A percentile compares a stretch with the other conserved stretches of the same genome.
phyloP scores from a whole-genome alignment of 2,329 filamentous ascomycete species.

The Aspergillus flavus region DNA sequence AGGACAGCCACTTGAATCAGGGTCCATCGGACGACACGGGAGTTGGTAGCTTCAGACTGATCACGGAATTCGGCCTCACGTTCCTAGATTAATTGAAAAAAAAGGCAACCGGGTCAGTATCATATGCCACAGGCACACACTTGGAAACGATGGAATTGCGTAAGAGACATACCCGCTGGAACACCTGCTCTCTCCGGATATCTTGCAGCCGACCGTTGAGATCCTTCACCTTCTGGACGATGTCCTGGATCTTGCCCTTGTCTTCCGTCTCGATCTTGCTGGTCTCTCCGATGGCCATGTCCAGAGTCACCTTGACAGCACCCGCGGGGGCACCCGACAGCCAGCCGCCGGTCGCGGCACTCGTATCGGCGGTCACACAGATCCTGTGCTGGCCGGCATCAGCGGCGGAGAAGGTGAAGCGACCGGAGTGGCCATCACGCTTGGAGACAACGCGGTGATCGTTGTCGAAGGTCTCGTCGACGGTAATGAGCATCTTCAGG shows the following conservation, averaged over 20 bases:
- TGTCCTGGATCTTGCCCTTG: conserved; percentile 88
- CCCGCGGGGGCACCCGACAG: conserved; percentile 69
- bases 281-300: conserved; percentile 92
- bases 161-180: conserved; percentile 72
- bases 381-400: conserved; percentile 95
- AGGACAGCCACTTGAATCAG: conserved; percentile 85
- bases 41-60: conserved; percentile 91
- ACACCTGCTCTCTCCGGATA: conserved; percentile 91
- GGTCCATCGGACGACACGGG: conserved; percentile 90
- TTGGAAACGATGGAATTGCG: not conserved
- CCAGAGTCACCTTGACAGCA: conserved; percentile 80
- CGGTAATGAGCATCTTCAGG: conserved; percentile 84
- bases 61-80: conserved; percentile 97
- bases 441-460: conserved; percentile 95
- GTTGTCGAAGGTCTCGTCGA: conserved; percentile 96
- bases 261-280: conserved; percentile 91
- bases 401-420: conserved; percentile 93
- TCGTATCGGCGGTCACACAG: conserved; percentile 86
- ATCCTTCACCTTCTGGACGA: conserved; percentile 85
- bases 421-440: conserved; percentile 72
- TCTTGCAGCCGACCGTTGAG: conserved; percentile 84
- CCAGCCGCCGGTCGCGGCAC: conserved; percentile 70
- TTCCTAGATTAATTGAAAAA: conserved; percentile 61
- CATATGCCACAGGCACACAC: not conserved
- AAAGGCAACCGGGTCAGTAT: not conserved